A percentile compares a stretch with the other conserved stretches of the same genome.
Conservation (phyloP, 495 filamentous ascomycete species). For the Halenospora varia region DNA sequence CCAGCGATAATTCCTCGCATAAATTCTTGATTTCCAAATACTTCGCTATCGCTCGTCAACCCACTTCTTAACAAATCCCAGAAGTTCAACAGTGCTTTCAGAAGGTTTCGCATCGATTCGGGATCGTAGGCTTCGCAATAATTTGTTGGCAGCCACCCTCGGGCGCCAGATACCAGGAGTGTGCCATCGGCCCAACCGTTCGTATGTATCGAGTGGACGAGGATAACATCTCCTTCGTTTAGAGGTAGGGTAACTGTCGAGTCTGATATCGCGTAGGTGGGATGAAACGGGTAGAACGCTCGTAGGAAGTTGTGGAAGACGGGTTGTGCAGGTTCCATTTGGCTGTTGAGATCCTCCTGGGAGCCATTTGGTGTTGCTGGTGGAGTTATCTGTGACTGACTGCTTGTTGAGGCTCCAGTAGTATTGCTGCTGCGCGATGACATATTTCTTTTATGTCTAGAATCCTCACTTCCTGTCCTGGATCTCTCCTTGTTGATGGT, state of each 20-base stretch:
- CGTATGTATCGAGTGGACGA: constrained; percentile 95
- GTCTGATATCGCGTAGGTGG: constrained; percentile 59
- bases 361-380: constrained; percentile 66
- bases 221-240: constrained; percentile 83
- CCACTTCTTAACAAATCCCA: constrained; percentile 83
- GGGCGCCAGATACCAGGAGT: constrained; percentile 77
- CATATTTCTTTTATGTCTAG: constrained; percentile 32
- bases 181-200: constrained; percentile 99
- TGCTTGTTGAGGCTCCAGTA: constrained; percentile 35
- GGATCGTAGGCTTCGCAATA: constrained; percentile 96
- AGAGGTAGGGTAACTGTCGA: constrained; percentile 85
- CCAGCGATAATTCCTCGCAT: constrained; percentile 91
- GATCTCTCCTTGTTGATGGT: constrained; percentile 62
- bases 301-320: constrained; percentile 93
- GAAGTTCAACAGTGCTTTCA: constrained; percentile 84
- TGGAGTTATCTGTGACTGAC: constrained; percentile 51
- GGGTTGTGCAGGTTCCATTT: constrained; percentile 42
- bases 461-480: constrained; percentile 40
- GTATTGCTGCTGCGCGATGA: constrained; percentile 38
- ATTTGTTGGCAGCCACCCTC: constrained; percentile 97
- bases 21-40: constrained; percentile 83
- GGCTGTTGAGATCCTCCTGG: constrained; percentile 50
- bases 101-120: constrained; percentile 73
- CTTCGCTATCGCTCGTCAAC: constrained; percentile 57
- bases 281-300: constrained; percentile 93